Percentiles rank a stretch among this genome's conserved stretches.
These are phyloP conservation scores for Nyssa sinensis DNA, from an alignment of 148 eudicot genomes.

Conservation along the genomic window DNA sequence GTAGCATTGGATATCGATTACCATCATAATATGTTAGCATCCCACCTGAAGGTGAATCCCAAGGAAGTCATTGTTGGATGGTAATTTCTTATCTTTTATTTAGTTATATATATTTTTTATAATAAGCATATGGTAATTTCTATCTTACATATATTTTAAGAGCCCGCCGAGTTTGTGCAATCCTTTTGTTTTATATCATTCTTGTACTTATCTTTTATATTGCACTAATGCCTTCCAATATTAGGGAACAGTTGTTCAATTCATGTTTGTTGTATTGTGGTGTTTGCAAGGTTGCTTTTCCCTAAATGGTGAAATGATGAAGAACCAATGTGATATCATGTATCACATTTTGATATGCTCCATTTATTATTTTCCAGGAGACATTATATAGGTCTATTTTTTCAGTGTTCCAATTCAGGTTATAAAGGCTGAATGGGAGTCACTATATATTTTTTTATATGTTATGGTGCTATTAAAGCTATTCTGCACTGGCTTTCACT, in stretches of 20 bases:
- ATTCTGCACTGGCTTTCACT: background rate
- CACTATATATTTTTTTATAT: no score
- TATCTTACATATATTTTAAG: no score
- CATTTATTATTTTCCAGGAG: background rate
- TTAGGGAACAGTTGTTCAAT: no score
- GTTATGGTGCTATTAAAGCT: background rate
- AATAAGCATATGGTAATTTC: no score
- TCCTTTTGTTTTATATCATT: background rate
- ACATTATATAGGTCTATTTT: background rate
- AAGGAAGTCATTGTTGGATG: conserved; percentile 99
- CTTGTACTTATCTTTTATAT: background rate
- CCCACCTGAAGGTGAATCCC: conserved; percentile 95
- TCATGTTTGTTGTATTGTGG: no score
- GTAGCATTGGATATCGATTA: conserved; percentile 97
- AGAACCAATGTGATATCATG: background rate
- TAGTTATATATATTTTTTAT: background rate
- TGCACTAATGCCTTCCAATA: background rate
- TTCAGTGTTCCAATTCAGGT: no score
- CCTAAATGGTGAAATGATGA: background rate
- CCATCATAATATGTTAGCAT: conserved; percentile 84
- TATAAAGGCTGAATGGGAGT: no score
- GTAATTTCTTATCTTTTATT: conserved; percentile 32
- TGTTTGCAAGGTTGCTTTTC: background rate
- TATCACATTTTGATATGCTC: no score
- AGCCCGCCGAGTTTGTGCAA: background rate